Conservation (phyloP, 768 basidiomycete genomes). For the Chalciporus chontae region DNA sequence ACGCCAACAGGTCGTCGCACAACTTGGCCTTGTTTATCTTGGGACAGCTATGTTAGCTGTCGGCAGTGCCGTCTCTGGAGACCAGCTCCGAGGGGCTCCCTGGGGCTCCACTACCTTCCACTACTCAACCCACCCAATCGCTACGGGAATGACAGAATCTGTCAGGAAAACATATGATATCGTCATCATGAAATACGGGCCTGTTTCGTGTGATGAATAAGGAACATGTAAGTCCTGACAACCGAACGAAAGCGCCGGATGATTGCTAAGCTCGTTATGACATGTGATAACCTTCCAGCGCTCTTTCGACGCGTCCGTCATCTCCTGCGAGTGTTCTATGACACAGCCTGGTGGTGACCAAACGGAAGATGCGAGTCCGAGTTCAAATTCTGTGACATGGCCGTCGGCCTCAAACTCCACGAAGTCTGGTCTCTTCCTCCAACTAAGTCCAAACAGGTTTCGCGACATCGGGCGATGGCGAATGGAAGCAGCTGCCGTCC, state of each 20-base stretch:
- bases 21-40: neutral
- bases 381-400: constrained; percentile 26
- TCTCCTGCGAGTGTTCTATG: constrained; percentile 26
- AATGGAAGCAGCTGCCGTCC: constrained; percentile 9
- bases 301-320: constrained; percentile 24
- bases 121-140: constrained; percentile 18
- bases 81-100: constrained; percentile 1
- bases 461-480: constrained; percentile 28
- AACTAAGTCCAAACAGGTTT: constrained; percentile 21
- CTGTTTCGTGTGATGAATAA: constrained; percentile 11
- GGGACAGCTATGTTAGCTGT: constrained; percentile 3
- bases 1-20: constrained; percentile 4
- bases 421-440: constrained; percentile 24
- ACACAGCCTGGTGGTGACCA: constrained; percentile 14
- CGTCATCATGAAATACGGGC: constrained; percentile 9
- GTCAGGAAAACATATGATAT: constrained; percentile 10
- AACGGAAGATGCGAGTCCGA: constrained; percentile 16
- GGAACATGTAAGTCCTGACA: constrained; percentile 3
- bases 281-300: constrained; percentile 1
- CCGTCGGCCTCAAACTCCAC: constrained; percentile 25
- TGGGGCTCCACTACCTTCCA: no score
- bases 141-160: constrained; percentile 22
- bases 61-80: neutral
- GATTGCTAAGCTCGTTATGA: no score
- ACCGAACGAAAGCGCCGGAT: no score